Evolutionary conservation across 176 grass and related monocot species (phyloP), one percentile per base, ranked within the genome.

Genomic region (Tuctoria greenei): DNA sequence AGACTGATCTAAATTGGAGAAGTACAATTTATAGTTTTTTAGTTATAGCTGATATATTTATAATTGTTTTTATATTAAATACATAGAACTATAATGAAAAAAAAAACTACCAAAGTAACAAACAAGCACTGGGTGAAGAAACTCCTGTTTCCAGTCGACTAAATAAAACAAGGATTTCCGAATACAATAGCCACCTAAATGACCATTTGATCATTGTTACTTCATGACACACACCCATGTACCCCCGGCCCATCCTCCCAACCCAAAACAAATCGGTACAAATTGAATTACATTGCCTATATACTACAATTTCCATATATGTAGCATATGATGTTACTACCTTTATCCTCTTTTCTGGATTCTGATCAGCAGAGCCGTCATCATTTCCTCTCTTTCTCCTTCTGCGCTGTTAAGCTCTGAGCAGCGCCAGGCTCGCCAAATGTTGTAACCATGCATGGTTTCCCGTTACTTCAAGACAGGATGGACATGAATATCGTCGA

Each of bases 401-500:
- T 2, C 10, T 3, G 20, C 23, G n/a, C 23, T 26, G 23, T 58
- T 58, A 58, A 58, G 23, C 55, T 58, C 12, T 26, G 55, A 10
- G 7, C n/a, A 12, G 21, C 55, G 23, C 55, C 10, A 58, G 55
- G 55, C 10, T 58, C 23, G 8, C 20, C 52, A 56, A 23, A 2
- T 56, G 2, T 10, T 56, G 2, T 10, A 56, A n/a, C n/a, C 52
- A 10, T 56, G 8, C 20, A 56, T 58, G 23, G 55, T 25, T 26
- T 11, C 55, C 2, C 3, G 31, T 65, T 6, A 20, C 26, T 44
- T 58, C 81, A 93, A 4, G 91, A 85, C 37, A 93, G 81, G 35
- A 91, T 77, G 79, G 82, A 94, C 92, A 91, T 83, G 82, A 94
- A 94, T 35, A 91, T 49, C 4, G 88, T 94, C 47, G 88, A 94